Conservation (phyloP, 345 rosid genomes). For the Nephelium lappaceum region DNA sequence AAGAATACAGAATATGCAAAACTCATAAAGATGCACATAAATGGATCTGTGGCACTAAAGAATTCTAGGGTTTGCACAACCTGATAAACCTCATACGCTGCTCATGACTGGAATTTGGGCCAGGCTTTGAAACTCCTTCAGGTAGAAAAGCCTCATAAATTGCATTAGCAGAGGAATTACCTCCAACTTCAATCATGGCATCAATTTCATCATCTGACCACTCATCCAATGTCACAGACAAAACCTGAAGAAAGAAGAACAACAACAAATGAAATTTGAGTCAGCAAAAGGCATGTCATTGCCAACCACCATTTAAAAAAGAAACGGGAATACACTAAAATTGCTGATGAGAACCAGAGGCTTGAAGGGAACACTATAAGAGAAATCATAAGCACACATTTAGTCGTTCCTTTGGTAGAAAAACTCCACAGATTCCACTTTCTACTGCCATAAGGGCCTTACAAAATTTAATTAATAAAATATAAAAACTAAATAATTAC, state of each 20-base stretch:
- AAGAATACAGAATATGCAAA: neutral
- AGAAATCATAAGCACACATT: neutral
- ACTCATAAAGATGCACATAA: neutral
- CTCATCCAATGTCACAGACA: constrained; percentile 94
- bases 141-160: constrained; percentile 90
- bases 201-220: constrained; percentile 94
- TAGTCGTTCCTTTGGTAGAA: neutral
- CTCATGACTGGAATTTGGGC: constrained; percentile 76
- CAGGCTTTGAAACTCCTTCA: constrained; percentile 77
- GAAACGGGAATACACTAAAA: neutral
- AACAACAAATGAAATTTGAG: constrained; percentile 1
- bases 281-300: neutral
- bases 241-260: constrained; percentile 52
- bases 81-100: constrained; percentile 80
- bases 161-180: constrained; percentile 85
- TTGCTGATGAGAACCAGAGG: neutral
- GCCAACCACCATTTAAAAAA: neutral
- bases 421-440: neutral
- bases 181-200: constrained; percentile 92
- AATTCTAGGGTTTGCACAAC: constrained; percentile 35
- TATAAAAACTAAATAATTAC: neutral
- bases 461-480: neutral
- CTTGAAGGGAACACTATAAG: neutral
- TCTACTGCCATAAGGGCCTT: neutral
- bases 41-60: neutral